Evolutionary conservation across 371 early-diverging fungal genomes (phyloP), one percentile per base, ranked within the genome.

Genomic region (Mucor velutinosus): DNA sequence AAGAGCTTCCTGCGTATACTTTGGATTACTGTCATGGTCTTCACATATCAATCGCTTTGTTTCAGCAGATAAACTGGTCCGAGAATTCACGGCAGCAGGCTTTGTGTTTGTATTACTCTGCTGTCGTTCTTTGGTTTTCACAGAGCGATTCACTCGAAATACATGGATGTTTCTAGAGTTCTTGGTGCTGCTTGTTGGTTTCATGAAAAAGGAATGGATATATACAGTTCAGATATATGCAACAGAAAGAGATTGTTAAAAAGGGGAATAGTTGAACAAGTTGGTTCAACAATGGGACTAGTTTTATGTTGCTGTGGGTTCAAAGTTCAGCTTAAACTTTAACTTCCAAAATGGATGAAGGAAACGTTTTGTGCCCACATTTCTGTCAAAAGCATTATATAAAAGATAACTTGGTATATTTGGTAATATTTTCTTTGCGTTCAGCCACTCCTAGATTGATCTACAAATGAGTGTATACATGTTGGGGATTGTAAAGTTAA

Each of bases 21-120:
- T 61, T 59, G 71, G 71, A 21, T 71, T 71, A 21, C 58, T 47
- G 7, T 51, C 58, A 53, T 71, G 71, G 49, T 71, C 66, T 37
- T 71, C 63, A 4, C 71, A 71, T 35, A 71, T 71, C 25, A 39
- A 25, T 33, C 71, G 66, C 32, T 71, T 71, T n/a, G 71, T 71
- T 58, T 66, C 71, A 35, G 66, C 71, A 6, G 71, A 71, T 58
- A 71, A 51, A 53, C 71, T 66, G 0, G 71, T 71, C 27, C 71
- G 71, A 53, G 66, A 65, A 51, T 62, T 66, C 0, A 49, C 33
- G 10, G 35, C 29, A n/a, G 17, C 6, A 15, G 35, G 25, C 4
- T 7, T n/a, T 17, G 29, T 17, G 10, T 33, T 57, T 32, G 30
- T 21, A 27, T 17, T 62, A 58, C 7, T 65, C 35, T 17, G 33